Evolutionary conservation across 192 early-diverging fungal genomes (phyloP).

Genomic region (Dimargaris verticillata): DNA sequence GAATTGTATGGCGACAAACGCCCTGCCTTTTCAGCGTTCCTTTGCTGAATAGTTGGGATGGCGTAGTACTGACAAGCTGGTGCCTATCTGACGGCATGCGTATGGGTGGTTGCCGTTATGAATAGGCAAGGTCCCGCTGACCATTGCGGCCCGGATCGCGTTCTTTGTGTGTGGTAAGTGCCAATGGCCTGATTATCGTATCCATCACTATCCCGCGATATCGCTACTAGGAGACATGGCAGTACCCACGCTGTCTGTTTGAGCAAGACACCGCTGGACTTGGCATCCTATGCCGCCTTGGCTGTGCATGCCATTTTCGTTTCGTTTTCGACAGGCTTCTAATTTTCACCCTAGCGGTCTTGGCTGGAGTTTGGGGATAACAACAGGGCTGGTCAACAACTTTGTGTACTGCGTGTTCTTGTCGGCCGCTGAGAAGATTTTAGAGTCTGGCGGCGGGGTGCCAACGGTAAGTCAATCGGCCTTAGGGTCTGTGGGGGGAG

Average conservation of each 20-base stretch:
- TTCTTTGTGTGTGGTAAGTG: constrained; percentile 10
- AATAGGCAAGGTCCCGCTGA: background rate
- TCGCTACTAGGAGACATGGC: background rate
- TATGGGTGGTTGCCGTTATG: too few relatives aligned
- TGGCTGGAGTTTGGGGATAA: background rate
- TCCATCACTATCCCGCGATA: background rate
- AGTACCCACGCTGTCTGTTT: background rate
- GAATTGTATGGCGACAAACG: too few relatives aligned
- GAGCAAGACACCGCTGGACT: background rate
- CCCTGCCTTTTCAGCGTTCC: too few relatives aligned
- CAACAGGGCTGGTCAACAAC: constrained; percentile 3
- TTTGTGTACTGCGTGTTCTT: constrained; percentile 6
- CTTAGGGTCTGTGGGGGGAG: background rate
- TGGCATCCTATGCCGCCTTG: background rate
- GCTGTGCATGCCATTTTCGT: background rate
- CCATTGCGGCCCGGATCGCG: background rate
- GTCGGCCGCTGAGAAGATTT: constrained; percentile 5
- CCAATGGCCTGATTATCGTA: background rate
- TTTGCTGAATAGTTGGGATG: too few relatives aligned
- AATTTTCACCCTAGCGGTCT: background rate
- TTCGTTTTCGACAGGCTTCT: background rate
- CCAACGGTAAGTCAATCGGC: background rate
- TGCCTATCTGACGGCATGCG: too few relatives aligned
- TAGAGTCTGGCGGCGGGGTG: background rate
- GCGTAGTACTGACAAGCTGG: too few relatives aligned